A percentile compares a stretch with the other conserved stretches of the same genome.
Evolutionary conservation across 2,329 filamentous ascomycete genomes (phyloP).

Genomic region (Penicillium sp.): DNA sequence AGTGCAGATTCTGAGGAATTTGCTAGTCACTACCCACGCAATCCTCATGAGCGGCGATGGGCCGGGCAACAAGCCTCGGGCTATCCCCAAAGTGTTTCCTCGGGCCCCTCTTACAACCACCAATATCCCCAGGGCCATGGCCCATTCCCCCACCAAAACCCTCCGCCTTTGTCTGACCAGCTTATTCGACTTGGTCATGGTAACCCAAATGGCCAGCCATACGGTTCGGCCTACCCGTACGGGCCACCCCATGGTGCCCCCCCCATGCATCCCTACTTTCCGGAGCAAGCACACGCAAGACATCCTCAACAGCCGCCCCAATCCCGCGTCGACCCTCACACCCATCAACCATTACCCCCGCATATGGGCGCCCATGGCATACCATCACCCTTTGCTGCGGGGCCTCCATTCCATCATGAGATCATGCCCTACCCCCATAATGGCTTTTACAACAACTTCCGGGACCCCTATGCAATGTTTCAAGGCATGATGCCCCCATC

Average conservation of each 20-base stretch:
- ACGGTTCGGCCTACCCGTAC: neutral
- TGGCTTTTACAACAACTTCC: conserved; percentile 36
- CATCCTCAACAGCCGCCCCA: conserved; percentile 1
- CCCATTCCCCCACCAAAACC: conserved; percentile 27
- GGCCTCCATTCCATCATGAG: conserved; percentile 36
- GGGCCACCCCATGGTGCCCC: neutral
- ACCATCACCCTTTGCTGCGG: conserved; percentile 30
- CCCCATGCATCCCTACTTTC: neutral
- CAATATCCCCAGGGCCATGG: conserved; percentile 34
- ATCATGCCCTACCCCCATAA: conserved; percentile 39
- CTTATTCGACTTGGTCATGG: conserved; percentile 33
- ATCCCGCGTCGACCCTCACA: neutral
- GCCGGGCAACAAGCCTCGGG: conserved; percentile 30
- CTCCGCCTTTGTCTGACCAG: conserved; percentile 31
- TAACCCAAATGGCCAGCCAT: conserved; percentile 29
- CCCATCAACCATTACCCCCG: neutral
- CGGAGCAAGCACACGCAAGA: neutral
- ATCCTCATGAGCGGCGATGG: conserved; percentile 37
- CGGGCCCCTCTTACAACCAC: conserved; percentile 37
- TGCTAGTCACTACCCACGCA: conserved; percentile 46
- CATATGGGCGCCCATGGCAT: conserved; percentile 8
- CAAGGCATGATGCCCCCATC: conserved; percentile 36
- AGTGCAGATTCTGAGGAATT: conserved; percentile 68
- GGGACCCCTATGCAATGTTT: conserved; percentile 35
- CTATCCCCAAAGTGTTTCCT: conserved; percentile 44